Evolutionary conservation across 2,329 filamentous ascomycete genomes (phyloP).

Genomic region (Exophiala calicioides): DNA sequence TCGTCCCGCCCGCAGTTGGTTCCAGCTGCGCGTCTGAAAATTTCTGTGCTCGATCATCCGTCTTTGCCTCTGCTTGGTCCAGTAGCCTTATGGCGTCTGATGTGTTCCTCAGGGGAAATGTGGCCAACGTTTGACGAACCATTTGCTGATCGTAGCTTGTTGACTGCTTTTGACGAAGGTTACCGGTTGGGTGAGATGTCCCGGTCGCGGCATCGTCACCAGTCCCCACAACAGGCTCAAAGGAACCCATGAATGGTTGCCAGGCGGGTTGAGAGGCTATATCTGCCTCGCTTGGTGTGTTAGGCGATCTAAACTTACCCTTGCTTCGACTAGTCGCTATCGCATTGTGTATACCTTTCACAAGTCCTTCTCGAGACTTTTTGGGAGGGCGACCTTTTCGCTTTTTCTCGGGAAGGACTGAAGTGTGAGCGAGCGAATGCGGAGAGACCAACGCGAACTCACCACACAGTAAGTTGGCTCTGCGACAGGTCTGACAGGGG

Average conservation of each 20-base stretch:
- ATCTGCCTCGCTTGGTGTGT: neutral
- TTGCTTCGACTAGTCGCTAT: neutral
- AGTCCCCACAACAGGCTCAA: slow-evolving; percentile 4
- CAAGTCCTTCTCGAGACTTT: neutral
- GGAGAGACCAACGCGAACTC: neutral
- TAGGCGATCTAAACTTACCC: neutral
- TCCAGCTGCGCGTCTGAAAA: too few species aligned
- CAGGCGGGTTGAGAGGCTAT: slow-evolving; percentile 3
- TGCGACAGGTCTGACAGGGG: slow-evolving; percentile 17
- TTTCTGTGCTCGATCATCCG: slow-evolving; percentile 7
- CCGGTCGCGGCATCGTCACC: neutral
- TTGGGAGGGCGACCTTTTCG: slow-evolving; percentile 18
- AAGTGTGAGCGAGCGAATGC: neutral
- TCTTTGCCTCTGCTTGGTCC: too few species aligned
- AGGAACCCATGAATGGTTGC: slow-evolving; percentile 7
- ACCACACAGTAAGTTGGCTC: slow-evolving; percentile 15
- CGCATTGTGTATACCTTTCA: neutral
- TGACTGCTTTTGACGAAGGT: neutral
- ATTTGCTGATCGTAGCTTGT: slow-evolving; percentile 14
- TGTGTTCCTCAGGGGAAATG: slow-evolving; percentile 18
- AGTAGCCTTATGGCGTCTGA: slow-evolving; percentile 19
- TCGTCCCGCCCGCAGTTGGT: neutral
- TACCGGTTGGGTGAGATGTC: neutral
- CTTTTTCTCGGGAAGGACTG: slow-evolving; percentile 12
- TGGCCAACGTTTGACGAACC: slow-evolving; percentile 13